phyloP scores from a whole-genome alignment of 2,329 filamentous ascomycete genomes.

The Fusarium anguioides region DNA sequence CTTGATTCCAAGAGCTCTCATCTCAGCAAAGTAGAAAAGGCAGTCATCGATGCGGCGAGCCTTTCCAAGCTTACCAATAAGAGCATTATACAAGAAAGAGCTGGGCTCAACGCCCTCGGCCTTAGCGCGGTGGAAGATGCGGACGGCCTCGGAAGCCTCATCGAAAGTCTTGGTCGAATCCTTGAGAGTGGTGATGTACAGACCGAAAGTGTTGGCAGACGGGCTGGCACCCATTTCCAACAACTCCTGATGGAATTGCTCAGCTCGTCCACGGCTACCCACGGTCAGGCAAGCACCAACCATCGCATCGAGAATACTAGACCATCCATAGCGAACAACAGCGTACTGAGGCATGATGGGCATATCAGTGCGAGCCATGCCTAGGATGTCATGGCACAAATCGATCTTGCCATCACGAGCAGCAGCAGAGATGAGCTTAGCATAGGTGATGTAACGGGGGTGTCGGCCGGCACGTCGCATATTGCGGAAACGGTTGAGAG shows the following conservation, averaged over 20 bases:
- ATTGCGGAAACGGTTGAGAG: constrained; percentile 85
- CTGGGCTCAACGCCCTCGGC: constrained; percentile 94
- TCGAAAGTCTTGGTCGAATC: constrained; percentile 98
- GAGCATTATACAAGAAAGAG: constrained; percentile 96
- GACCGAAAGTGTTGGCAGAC: constrained; percentile 95
- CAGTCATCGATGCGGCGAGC: constrained; percentile 98
- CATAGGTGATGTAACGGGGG: constrained; percentile 95
- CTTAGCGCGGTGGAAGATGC: constrained; percentile 96
- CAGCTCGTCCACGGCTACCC: constrained; percentile 82
- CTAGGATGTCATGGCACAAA: constrained; percentile 85
- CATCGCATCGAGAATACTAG: constrained; percentile 96
- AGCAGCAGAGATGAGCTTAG: constrained; percentile 91
- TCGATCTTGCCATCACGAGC: constrained; percentile 86
- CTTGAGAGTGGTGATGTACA: constrained; percentile 99
- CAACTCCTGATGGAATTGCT: constrained; percentile 90
- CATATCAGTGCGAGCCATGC: constrained; percentile 89
- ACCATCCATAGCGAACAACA: constrained; percentile 93
- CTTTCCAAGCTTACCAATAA: constrained; percentile 98
- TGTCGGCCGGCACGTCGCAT: constrained; percentile 93
- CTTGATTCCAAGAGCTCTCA: constrained; percentile 91
- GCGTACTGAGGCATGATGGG: constrained; percentile 86
- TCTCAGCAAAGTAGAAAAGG: constrained; percentile 97
- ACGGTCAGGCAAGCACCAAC: constrained; percentile 88
- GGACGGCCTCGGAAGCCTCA: constrained; percentile 94
- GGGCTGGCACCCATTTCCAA: constrained; percentile 90